Evolutionary conservation across 352 stramenopile species (phyloP), one percentile per base, ranked within the genome.

Genomic region (Phytophthora crassamura): DNA sequence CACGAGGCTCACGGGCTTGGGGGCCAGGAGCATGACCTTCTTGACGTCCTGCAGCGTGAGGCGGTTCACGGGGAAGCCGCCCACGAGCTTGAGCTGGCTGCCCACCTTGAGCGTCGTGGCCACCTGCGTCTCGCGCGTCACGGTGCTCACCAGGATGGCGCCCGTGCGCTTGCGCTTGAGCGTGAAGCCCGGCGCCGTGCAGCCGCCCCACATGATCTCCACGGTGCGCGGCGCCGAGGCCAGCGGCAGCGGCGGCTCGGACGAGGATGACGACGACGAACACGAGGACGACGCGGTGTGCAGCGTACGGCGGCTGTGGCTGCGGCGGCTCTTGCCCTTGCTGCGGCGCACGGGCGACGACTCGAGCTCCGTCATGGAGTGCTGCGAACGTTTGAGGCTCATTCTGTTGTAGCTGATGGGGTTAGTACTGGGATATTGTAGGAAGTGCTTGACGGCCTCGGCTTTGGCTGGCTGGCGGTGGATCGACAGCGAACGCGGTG

Each of bases 1-100:
- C 50, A 93, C 82, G 46, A 93, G 78, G 45, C 82, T 91, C 67
- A 93, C 80, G 32, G 84, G 84, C 60, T 91, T 91, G 28, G 82
- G 81, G 5, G 83, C 83, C 56, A 75, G 54, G 14, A 90, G 70
- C 80, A 93, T 91, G 45, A 93, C 73, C 61, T 90, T 90, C 69
- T 93, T 93, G 15, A 93, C 79, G 51, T 90, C 84, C 35, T 69
- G 57, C 8, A 91, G 72, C 41, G 80, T 91, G 39, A 93, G 72
- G 15, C 84, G 79, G 64, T 82, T 74, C 12, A 93, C 80, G 3
- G 84, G 83, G 62, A 93, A 91, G 16, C 84, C 84, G 25, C 82
- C 79, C 10, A 93, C 83, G 48, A 91, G 83, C 64, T 84, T 88
- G 20, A 93, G 74, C 60, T 90, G 77, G 57, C 83, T 93, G 53